A percentile compares a stretch with the other conserved stretches of the same genome.
These are phyloP conservation scores for Chlamydomonas sphaeroides DNA, from an alignment of 139 green algal genomes.

Conservation along the genomic window DNA sequence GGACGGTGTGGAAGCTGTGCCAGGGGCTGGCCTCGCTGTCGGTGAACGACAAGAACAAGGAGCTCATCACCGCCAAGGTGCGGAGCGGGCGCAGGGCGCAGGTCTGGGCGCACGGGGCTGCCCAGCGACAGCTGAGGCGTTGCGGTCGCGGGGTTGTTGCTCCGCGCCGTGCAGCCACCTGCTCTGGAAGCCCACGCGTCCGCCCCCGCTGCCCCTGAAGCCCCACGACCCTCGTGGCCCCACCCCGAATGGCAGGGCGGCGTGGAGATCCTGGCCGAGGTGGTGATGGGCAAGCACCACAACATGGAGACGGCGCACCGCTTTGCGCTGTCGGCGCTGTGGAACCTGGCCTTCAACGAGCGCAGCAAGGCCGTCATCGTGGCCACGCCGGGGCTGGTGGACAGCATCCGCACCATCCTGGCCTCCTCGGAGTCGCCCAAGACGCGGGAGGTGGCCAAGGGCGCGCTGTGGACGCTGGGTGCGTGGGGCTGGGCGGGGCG, in stretches of 20 bases:
- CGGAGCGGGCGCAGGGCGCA: too few relatives aligned
- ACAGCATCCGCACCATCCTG: conserved; percentile 57
- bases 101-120: too few relatives aligned
- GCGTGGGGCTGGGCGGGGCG: background rate
- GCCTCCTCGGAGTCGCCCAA: conserved; percentile 41
- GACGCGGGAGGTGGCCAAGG: conserved; percentile 64
- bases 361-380: conserved; percentile 32
- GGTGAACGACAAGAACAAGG: conserved; percentile 63
- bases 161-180: too few relatives aligned
- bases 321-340: conserved; percentile 53
- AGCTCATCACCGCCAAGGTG: conserved; percentile 41
- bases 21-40: conserved; percentile 58
- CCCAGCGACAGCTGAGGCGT: too few relatives aligned
- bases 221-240: too few relatives aligned
- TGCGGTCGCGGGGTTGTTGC: too few relatives aligned
- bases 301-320: conserved; percentile 58
- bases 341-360: conserved; percentile 70
- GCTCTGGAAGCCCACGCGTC: too few relatives aligned
- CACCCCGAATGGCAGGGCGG: too few relatives aligned
- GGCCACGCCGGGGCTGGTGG: conserved; percentile 50
- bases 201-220: background rate
- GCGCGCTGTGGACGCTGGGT: conserved; percentile 63
- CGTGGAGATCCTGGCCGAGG: conserved; percentile 46
- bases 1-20: conserved; percentile 66
- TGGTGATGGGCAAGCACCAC: conserved; percentile 53